These are phyloP conservation scores for Tulasnella sp. DNA, from an alignment of 768 basidiomycete species.

Conservation along the genomic window DNA sequence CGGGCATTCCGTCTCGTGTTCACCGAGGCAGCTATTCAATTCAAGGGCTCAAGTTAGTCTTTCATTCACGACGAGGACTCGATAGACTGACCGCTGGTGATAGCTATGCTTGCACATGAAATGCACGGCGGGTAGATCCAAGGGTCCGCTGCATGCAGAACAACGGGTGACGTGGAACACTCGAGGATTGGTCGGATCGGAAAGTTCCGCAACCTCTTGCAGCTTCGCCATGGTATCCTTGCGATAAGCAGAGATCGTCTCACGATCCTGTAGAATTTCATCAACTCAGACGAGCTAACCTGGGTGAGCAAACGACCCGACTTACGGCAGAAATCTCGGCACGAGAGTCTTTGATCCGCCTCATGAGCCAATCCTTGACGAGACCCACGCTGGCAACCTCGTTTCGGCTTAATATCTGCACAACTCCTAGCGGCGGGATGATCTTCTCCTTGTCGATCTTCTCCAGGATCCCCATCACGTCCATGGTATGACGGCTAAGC, in stretches of 20 bases:
- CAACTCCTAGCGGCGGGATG: slow-evolving; percentile 83
- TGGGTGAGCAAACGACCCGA: slow-evolving; percentile 27
- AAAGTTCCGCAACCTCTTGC: slow-evolving; percentile 74
- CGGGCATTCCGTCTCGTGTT: slow-evolving; percentile 87
- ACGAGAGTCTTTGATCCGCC: slow-evolving; percentile 65
- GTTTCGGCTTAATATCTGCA: slow-evolving; percentile 85
- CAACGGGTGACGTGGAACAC: slow-evolving; percentile 96
- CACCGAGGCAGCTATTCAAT: slow-evolving; percentile 68
- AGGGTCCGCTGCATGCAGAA: slow-evolving; percentile 79
- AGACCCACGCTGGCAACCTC: slow-evolving; percentile 86
- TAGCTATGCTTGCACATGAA: slow-evolving; percentile 99
- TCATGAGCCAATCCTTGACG: slow-evolving; percentile 86
- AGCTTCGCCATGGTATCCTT: slow-evolving; percentile 75
- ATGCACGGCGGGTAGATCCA: slow-evolving; percentile 90
- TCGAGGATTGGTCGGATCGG: slow-evolving; percentile 69
- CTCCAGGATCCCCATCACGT: slow-evolving; percentile 67
- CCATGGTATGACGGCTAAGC: slow-evolving; percentile 62
- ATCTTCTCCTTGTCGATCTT: slow-evolving; percentile 75
- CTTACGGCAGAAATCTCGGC: slow-evolving; percentile 77
- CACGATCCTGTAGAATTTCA: slow-evolving; percentile 60
- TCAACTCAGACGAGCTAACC: background rate
- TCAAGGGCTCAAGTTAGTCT: background rate
- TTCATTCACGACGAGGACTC: background rate
- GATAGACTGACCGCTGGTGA: slow-evolving; percentile 70
- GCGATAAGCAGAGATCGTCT: slow-evolving; percentile 83